Evolutionary conservation across 2,329 filamentous ascomycete species (phyloP).

Genomic region (Dothiorella sarmentorum): DNA sequence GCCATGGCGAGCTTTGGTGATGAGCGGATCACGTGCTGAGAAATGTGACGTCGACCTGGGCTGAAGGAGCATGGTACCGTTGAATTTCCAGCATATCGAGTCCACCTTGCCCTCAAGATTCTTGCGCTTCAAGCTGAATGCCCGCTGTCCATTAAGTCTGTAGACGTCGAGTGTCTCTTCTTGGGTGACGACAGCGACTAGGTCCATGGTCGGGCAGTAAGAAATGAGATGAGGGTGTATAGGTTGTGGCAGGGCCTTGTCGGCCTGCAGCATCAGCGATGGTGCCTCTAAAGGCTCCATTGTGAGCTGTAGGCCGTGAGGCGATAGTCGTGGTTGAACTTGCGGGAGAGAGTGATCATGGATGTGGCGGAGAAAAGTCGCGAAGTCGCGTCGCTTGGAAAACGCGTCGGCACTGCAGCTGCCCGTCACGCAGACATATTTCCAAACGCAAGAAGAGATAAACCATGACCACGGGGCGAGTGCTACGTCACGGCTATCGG

Average conservation of each 20-base stretch:
- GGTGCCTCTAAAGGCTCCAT: constrained; percentile 24
- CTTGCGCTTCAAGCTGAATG: constrained; percentile 52
- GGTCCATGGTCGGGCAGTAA: constrained; percentile 81
- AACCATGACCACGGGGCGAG: no score
- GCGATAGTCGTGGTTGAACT: neutral
- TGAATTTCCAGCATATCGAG: constrained; percentile 45
- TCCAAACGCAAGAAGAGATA: neutral
- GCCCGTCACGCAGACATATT: neutral
- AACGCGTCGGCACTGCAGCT: constrained; percentile 10
- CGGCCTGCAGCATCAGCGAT: constrained; percentile 36
- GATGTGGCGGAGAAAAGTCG: neutral
- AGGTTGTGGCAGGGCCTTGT: constrained; percentile 43
- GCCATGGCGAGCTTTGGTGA: neutral
- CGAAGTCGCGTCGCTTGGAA: constrained; percentile 12
- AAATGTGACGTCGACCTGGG: neutral
- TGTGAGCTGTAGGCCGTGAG: constrained; percentile 15
- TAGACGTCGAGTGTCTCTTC: constrained; percentile 71
- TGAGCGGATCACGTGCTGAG: neutral
- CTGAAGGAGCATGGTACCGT: constrained; percentile 30
- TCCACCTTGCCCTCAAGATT: constrained; percentile 33
- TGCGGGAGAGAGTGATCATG: neutral
- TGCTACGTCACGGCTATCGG: neutral
- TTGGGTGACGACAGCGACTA: constrained; percentile 69
- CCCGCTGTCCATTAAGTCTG: constrained; percentile 70
- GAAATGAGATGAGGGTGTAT: constrained; percentile 59